Percentiles rank a stretch among this genome's conserved stretches.
These are phyloP conservation scores for Geoglossum cookeanum DNA, from an alignment of 2,329 filamentous ascomycete genomes.

Conservation along the genomic window DNA sequence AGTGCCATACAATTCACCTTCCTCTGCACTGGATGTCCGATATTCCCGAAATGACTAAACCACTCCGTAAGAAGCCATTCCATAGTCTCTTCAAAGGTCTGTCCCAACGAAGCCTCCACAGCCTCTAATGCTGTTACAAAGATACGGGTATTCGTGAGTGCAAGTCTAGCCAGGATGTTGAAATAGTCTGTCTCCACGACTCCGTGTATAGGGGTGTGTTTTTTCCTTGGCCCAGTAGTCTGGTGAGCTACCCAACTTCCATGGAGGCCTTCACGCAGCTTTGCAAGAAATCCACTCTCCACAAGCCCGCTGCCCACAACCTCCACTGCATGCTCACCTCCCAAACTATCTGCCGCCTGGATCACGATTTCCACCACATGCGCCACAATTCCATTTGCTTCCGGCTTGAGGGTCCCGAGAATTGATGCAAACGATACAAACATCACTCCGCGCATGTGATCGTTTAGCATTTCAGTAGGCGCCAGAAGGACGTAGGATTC, in stretches of 20 bases:
- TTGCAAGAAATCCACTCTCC: slow-evolving; percentile 36
- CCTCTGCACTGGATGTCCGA: slow-evolving; percentile 43
- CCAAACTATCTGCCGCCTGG: slow-evolving; percentile 30
- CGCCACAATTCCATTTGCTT: slow-evolving; percentile 28
- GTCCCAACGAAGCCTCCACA: slow-evolving; percentile 11
- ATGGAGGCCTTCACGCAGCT: slow-evolving; percentile 27
- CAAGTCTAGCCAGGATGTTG: slow-evolving; percentile 59
- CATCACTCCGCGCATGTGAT: slow-evolving; percentile 21
- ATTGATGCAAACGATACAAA: slow-evolving; percentile 23
- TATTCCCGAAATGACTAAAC: slow-evolving; percentile 50
- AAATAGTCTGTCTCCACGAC: slow-evolving; percentile 75
- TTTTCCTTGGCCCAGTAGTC: slow-evolving; percentile 62
- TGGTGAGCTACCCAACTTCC: slow-evolving; percentile 47
- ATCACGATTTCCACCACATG: slow-evolving; percentile 26
- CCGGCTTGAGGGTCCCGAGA: slow-evolving; percentile 26
- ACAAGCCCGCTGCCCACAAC: slow-evolving; percentile 34
- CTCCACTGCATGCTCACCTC: slow-evolving; percentile 32
- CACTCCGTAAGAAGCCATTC: slow-evolving; percentile 34
- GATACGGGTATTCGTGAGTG: slow-evolving; percentile 48
- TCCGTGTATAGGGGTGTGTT: slow-evolving; percentile 47
- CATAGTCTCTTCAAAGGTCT: slow-evolving; percentile 20
- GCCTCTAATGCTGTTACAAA: slow-evolving; percentile 38
- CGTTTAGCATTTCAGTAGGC: slow-evolving; percentile 26
- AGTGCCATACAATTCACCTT: slow-evolving; percentile 58
- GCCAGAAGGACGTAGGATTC: slow-evolving; percentile 29